Conservation (phyloP, 2,329 filamentous ascomycete species). For the Myriangium duriaei region DNA sequence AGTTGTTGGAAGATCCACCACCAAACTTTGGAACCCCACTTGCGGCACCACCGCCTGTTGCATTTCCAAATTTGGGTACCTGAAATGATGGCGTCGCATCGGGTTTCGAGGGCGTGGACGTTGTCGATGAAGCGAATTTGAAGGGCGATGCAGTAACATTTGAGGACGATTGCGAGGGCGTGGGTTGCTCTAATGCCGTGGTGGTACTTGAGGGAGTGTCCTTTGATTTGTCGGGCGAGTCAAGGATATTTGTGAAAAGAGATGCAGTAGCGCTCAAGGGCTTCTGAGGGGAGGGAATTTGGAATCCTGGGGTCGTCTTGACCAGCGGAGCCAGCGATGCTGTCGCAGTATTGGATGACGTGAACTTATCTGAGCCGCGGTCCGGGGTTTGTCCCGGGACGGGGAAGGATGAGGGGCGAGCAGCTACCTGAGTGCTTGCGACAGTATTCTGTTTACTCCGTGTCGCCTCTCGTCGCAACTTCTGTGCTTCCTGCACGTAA, state of each 20-base stretch:
- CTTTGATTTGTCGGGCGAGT: slow-evolving; percentile 6
- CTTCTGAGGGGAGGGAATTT: slow-evolving; percentile 5
- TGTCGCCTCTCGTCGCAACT: slow-evolving; percentile 2
- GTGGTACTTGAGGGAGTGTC: not conserved
- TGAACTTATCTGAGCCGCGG: not conserved
- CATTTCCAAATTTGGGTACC: slow-evolving; percentile 6
- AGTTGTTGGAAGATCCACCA: slow-evolving; percentile 18
- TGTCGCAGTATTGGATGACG: not conserved
- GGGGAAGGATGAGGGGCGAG: not conserved
- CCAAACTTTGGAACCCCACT: slow-evolving; percentile 8
- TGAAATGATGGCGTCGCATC: not conserved
- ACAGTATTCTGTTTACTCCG: not conserved
- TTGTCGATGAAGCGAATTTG: slow-evolving; percentile 2
- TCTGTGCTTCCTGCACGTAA: slow-evolving; percentile 4
- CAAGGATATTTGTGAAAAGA: slow-evolving; percentile 12
- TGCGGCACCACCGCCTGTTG: not conserved
- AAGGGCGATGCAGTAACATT: slow-evolving; percentile 3
- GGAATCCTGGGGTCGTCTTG: slow-evolving; percentile 6
- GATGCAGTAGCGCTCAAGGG: slow-evolving; percentile 11
- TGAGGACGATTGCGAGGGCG: slow-evolving; percentile 6
- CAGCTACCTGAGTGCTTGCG: not conserved
- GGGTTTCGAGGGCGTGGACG: not conserved
- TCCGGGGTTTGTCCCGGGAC: not conserved
- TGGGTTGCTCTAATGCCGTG: not conserved
- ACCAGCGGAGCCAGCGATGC: not conserved